Percentiles rank a stretch among this genome's conserved stretches.
Evolutionary conservation across 352 stramenopile genomes (phyloP).

Genomic region (Globisporangium recalcitrans): DNA sequence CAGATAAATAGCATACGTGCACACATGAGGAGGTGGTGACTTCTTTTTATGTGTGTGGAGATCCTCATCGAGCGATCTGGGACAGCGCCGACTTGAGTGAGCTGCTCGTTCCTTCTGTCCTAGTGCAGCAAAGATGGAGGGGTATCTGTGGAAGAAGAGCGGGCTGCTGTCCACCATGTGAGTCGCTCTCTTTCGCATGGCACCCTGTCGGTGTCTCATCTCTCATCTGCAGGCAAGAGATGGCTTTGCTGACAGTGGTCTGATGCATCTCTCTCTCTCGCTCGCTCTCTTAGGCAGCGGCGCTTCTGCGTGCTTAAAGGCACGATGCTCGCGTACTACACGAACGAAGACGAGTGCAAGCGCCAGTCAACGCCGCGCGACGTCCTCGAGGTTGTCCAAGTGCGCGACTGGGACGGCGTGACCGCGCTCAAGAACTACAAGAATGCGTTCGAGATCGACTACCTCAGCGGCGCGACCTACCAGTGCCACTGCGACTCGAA

Average conservation of each 20-base stretch:
- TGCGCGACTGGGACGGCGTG: constrained; percentile 31
- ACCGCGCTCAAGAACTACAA: constrained; percentile 18
- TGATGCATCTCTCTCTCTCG: background rate
- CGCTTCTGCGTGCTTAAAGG: constrained; percentile 73
- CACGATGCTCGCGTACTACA: constrained; percentile 70
- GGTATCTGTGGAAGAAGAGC: constrained; percentile 43
- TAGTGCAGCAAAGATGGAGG: constrained; percentile 25
- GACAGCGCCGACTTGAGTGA: background rate
- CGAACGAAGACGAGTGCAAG: constrained; percentile 41
- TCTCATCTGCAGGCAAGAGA: background rate
- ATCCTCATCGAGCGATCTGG: background rate
- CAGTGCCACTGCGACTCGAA: constrained; percentile 54
- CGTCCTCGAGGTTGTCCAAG: constrained; percentile 54
- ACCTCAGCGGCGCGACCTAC: constrained; percentile 41
- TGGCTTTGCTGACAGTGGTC: background rate
- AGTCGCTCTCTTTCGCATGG: no score
- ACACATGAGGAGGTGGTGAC: background rate
- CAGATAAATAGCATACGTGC: background rate
- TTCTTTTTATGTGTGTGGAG: background rate
- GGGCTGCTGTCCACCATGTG: constrained; percentile 47
- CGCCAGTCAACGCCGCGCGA: constrained; percentile 39
- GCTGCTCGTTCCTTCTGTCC: background rate
- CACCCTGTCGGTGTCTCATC: no score
- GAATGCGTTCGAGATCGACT: constrained; percentile 25
- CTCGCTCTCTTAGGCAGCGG: constrained; percentile 35